A percentile compares a stretch with the other conserved stretches of the same genome.
Conservation (phyloP, 2,329 filamentous ascomycete genomes). For the Hypomyces perniciosus region DNA sequence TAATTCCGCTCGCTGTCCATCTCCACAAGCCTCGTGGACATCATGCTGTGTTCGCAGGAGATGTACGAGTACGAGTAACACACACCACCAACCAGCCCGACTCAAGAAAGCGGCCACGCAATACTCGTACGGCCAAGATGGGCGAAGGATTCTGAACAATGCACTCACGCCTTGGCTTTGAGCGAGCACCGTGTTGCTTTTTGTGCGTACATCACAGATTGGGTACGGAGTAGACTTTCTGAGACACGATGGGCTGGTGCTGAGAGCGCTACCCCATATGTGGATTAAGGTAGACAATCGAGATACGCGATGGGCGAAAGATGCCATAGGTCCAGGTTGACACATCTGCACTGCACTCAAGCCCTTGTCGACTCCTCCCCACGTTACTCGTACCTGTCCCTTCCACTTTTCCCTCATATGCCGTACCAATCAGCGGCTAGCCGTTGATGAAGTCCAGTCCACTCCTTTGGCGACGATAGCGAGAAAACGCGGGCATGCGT, state of each 20-base stretch:
- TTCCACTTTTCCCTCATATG: background rate
- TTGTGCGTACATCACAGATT: too few species aligned
- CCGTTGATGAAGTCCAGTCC: background rate
- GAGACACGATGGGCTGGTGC: background rate
- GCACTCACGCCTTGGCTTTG: too few species aligned
- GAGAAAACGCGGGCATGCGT: background rate
- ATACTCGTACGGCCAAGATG: too few species aligned
- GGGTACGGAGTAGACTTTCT: background rate
- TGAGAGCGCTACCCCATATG: background rate
- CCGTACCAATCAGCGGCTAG: background rate
- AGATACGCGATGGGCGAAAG: constrained; percentile 6
- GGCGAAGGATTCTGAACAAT: too few species aligned
- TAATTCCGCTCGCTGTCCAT: background rate
- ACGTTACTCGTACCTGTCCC: background rate
- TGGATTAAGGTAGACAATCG: background rate
- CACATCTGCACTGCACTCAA: background rate
- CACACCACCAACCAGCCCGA: too few species aligned
- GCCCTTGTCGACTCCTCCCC: background rate
- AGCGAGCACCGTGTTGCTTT: background rate
- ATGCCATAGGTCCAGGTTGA: background rate
- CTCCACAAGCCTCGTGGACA: background rate
- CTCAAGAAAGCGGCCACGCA: too few species aligned
- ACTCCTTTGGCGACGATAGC: background rate
- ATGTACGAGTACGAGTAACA: background rate
- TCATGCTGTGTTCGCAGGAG: background rate